Conservation (phyloP, 1,284 basidiomycete genomes). For the Mrakiaceae sp. region DNA sequence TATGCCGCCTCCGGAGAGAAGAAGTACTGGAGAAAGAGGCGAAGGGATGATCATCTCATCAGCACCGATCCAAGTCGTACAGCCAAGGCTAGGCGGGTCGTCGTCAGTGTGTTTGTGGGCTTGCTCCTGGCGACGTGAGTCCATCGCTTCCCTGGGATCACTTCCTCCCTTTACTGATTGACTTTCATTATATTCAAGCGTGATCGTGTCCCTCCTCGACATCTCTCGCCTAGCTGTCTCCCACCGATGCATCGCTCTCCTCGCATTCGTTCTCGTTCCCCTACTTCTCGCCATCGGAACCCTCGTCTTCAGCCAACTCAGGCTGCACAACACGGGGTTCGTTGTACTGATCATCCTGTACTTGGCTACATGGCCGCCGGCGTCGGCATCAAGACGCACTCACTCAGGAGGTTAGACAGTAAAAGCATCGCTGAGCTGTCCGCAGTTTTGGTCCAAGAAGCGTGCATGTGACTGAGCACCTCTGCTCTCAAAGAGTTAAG, state of each 20-base stretch:
- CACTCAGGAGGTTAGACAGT: not conserved
- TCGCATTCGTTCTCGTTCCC: conserved; percentile 15
- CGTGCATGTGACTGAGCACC: too few species aligned
- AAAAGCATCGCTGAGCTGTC: not conserved
- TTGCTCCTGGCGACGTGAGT: too few species aligned
- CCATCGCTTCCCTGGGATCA: too few species aligned
- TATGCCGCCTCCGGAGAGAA: too few species aligned
- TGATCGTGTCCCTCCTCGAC: conserved; percentile 12
- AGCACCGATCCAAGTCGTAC: too few species aligned
- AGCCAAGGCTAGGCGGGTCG: too few species aligned
- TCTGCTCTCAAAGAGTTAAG: not conserved
- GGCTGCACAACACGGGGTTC: not conserved
- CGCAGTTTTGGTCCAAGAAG: not conserved
- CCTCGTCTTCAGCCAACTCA: not conserved
- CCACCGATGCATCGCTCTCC: conserved; percentile 13
- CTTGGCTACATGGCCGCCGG: not conserved
- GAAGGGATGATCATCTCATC: too few species aligned
- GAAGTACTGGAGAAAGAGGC: too few species aligned
- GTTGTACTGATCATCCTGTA: not conserved
- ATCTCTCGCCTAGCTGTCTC: conserved; percentile 14
- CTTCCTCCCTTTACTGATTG: too few species aligned
- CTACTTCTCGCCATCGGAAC: conserved; percentile 7
- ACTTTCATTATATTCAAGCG: too few species aligned
- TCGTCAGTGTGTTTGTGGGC: too few species aligned
- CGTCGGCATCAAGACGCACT: not conserved